Base-by-base conservation (phyloP, 345 rosid genomes). In the Erucastrum elatum region DNA sequence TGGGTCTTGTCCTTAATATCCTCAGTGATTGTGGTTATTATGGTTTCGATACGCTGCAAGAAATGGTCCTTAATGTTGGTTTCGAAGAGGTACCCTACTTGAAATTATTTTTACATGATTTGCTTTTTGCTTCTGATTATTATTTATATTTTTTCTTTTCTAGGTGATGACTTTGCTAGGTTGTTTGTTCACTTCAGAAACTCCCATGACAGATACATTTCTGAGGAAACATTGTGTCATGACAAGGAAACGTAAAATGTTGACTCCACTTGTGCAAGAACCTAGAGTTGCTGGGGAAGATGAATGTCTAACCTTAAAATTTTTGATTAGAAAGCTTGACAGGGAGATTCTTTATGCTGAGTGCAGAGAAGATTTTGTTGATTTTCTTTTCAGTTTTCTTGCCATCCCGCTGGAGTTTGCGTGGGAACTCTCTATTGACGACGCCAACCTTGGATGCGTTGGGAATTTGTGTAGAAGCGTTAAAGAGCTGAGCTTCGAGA, bases 331-430 rank as follows among this genome's bases (percentile, higher is more conserved):
- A 25, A 76, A 64, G 64, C 0, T 31, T 8, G 76, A 72, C 30
- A 15, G 1, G 0, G 6, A 0, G 3, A 17, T 76, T 34, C 76
- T 81, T 1, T 81, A 65, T 49, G 74, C 66, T 10, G 77, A 81
- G 8, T 70, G 76, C 49, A 65, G 60, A 15, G 80, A 80, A 70
- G 71, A 80, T 1, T 80, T 80, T 1, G 68, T 80, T 27, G 70
- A 80, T 55, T 61, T 74, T 35, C 79, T 80, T 0, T 75, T 68
- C 51, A 29, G 39, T 8, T 68, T 80, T 9, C 79, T 80, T 12
- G 71, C 74, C 0, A 68, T 80, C 17, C 79, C 83, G 0, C 74
- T 75, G 8, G 79, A 56, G 66, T 69, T 46, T 63, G 62, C 77
- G 10, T 68, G 65, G 67, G 58, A 37, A 21, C 27, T 63, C 5